phyloP scores from a whole-genome alignment of 345 rosid species.

The Melaleuca alternifolia region DNA sequence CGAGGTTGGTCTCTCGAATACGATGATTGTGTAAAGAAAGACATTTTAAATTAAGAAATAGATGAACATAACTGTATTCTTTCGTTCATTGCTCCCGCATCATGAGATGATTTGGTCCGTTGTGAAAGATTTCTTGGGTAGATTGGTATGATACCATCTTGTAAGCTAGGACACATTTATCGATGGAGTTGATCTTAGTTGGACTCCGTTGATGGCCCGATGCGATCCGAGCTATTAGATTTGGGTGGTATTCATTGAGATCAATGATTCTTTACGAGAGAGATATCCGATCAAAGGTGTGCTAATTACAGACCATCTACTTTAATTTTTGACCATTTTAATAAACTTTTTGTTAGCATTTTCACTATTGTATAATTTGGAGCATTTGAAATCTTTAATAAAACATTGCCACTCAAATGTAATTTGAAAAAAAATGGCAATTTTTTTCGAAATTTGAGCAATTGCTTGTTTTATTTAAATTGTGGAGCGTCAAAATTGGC shows the following conservation, averaged over 20 bases:
- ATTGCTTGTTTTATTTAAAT: not conserved
- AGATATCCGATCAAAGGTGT: too few species aligned
- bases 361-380: not conserved
- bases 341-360: not conserved
- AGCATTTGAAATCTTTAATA: not conserved
- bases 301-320: not conserved
- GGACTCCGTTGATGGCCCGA: not conserved
- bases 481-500: not conserved
- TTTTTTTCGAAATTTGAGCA: not conserved
- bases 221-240: not conserved
- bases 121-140: not conserved
- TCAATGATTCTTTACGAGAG: not conserved
- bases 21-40: not conserved
- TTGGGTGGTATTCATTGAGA: not conserved
- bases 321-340: not conserved
- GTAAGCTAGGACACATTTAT: not conserved
- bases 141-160: not conserved
- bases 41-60: not conserved
- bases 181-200: rapidly evolving
- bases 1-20: not conserved
- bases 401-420: not conserved
- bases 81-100: not conserved
- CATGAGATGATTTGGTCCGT: not conserved
- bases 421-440: not conserved
- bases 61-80: not conserved